These are phyloP conservation scores for Fusarium sarcochroum DNA, from an alignment of 2,329 filamentous ascomycete species.

Conservation along the genomic window DNA sequence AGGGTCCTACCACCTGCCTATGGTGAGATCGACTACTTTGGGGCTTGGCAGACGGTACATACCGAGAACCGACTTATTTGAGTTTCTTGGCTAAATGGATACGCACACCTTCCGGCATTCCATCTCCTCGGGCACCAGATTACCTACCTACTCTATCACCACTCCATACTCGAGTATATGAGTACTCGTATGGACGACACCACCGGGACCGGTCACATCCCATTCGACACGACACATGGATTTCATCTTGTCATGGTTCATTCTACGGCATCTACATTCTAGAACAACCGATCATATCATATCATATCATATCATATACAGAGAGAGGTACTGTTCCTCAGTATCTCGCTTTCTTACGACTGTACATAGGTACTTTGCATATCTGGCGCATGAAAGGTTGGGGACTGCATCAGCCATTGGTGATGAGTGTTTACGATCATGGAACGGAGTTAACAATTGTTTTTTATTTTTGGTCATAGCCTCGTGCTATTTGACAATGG, in stretches of 20 bases:
- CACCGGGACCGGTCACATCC: conserved; percentile 28
- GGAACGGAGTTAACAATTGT: conserved; percentile 44
- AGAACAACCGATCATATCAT: conserved; percentile 14
- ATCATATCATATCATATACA: conserved; percentile 9
- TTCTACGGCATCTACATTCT: conserved; percentile 22
- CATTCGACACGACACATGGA: conserved; percentile 8
- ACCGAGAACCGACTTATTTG: conserved; percentile 64
- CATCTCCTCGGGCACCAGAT: not conserved
- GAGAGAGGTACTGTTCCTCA: conserved; percentile 3
- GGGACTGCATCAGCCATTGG: conserved; percentile 44
- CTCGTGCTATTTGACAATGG: conserved; percentile 11
- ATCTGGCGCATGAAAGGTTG: conserved; percentile 45
- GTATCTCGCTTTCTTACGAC: conserved; percentile 30
- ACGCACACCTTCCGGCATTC: conserved; percentile 4
- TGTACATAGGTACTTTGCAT: conserved; percentile 45
- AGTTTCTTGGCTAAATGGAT: conserved; percentile 20
- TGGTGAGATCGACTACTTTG: conserved; percentile 64
- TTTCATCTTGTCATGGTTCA: not conserved
- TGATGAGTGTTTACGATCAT: conserved; percentile 44
- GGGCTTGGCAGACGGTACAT: conserved; percentile 65
- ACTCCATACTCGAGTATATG: not conserved
- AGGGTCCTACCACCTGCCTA: conserved; percentile 68
- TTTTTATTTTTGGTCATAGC: conserved; percentile 25
- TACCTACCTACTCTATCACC: not conserved
- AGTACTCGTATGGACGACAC: not conserved